Base-by-base conservation (phyloP, 2,329 filamentous ascomycete genomes). In the Penicillium sp. region DNA sequence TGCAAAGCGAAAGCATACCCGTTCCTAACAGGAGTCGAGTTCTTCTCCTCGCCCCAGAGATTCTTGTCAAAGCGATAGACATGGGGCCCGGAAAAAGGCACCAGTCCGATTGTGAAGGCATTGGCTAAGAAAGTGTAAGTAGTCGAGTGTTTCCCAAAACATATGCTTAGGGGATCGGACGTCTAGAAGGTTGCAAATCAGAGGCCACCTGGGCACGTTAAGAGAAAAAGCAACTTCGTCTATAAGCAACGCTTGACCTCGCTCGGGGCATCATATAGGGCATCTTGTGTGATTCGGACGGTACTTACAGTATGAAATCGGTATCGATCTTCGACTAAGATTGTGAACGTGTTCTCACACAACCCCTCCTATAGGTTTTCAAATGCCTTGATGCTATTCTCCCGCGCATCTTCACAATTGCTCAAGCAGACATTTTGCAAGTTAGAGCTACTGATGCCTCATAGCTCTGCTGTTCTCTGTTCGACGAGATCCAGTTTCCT, bases 21-120 rank as follows among this genome's bases (percentile, higher is more conserved):
- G 12, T 45, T 6, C 8, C 49, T 50, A 31, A 62, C n/a, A 5
- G 38, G 12, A 42, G 55, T 55, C 3, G 42, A 10, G 5, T 41
- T 54, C n/a, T 38, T 15, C 11, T 28, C 15, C 22, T 57, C n/a
- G 8, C 20, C 38, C 60, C 54, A 60, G 4, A 57, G 1, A 15
- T 42, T 53, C 3, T 31, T 8, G 25, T 60, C 57, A 51, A 62
- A 62, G 25, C 53, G 60, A 15, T 57, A 60, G 4, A 62, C 54
- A 55, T 62, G 60, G 1, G 60, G 60, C 4, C 60, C 57, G 2
- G 60, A 43, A 14, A 57, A 62, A 4, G 60, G 52, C 5, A 62
- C 12, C 11, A 60, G 54, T 3, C 58, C 54, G 22, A 58, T 5
- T 28, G 47, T 31, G 14, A 58, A 34, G 2, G 51, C 34, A 8